These are phyloP conservation scores for Camelina hispida DNA, from an alignment of 345 rosid genomes.

Conservation along the genomic window DNA sequence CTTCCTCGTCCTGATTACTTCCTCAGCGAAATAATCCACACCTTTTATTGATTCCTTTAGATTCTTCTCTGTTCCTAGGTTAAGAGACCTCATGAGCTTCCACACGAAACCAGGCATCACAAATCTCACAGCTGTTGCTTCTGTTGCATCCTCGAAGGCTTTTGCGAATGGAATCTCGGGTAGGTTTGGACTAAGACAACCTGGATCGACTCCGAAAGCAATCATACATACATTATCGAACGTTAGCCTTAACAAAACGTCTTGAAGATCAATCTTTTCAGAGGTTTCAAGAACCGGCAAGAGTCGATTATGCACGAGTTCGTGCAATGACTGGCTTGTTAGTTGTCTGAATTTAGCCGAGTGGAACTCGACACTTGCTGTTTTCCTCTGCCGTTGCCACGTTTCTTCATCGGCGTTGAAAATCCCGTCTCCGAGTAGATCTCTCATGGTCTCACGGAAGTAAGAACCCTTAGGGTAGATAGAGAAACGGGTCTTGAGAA, in stretches of 20 bases:
- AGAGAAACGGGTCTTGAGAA: slow-evolving; percentile 75
- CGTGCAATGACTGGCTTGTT: slow-evolving; percentile 65
- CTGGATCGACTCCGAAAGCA: slow-evolving; percentile 89
- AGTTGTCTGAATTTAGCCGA: slow-evolving; percentile 69
- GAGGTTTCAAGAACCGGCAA: slow-evolving; percentile 63
- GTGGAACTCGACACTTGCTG: slow-evolving; percentile 84
- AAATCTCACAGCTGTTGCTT: slow-evolving; percentile 63
- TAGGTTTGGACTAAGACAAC: slow-evolving; percentile 61
- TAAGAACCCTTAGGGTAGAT: slow-evolving; percentile 79
- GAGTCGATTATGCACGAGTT: slow-evolving; percentile 76
- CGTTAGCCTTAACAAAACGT: slow-evolving; percentile 68
- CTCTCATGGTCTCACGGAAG: slow-evolving; percentile 65
- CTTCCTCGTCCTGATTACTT: slow-evolving; percentile 71
- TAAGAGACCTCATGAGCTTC: slow-evolving; percentile 71
- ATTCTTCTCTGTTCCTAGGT: slow-evolving; percentile 66
- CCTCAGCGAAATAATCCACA: slow-evolving; percentile 68
- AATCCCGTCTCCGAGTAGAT: slow-evolving; percentile 85
- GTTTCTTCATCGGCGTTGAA: slow-evolving; percentile 73
- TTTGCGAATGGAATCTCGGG: slow-evolving; percentile 76
- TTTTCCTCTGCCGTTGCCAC: slow-evolving; percentile 81
- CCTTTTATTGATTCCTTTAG: slow-evolving; percentile 66
- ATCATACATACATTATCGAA: slow-evolving; percentile 91
- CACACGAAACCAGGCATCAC: slow-evolving; percentile 70
- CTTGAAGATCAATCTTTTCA: slow-evolving; percentile 65
- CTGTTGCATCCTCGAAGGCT: slow-evolving; percentile 89